phyloP scores from a whole-genome alignment of 257 asterid genomes.

The Phtheirospermum japonicum region DNA sequence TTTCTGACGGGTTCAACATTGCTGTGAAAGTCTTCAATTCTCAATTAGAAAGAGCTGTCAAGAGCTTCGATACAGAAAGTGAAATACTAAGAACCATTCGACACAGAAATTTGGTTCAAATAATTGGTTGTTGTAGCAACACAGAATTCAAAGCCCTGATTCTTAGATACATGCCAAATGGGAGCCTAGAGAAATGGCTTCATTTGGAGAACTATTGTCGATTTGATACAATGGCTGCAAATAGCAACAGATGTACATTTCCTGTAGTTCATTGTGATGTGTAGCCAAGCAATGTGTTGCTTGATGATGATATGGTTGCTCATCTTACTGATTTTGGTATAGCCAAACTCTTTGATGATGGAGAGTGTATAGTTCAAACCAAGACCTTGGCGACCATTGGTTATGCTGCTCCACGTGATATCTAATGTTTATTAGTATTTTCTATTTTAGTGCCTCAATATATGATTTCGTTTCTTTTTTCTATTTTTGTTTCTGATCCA shows the following conservation, averaged over 20 bases:
- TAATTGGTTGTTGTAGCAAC: not conserved
- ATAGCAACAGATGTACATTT: not conserved
- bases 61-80: not conserved
- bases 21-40: conserved; percentile 1
- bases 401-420: not conserved
- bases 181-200: conserved; percentile 5
- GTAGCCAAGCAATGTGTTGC: not conserved
- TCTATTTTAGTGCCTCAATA: too few relatives aligned
- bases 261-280: conserved; percentile 1
- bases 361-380: not conserved
- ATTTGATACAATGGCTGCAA: not conserved
- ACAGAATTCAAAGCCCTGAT: not conserved
- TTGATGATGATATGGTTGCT: not conserved
- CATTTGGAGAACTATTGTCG: not conserved
- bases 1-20: not conserved
- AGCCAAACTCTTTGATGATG: not conserved
- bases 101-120: not conserved
- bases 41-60: not conserved
- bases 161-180: conserved; percentile 1
- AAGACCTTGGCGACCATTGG: conserved; percentile 9
- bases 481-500: too few relatives aligned
- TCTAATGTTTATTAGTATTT: not conserved
- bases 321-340: conserved; percentile 1
- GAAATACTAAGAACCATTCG: not conserved
- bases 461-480: too few relatives aligned